A percentile compares a stretch with the other conserved stretches of the same genome.
Conservation (phyloP, 768 basidiomycete genomes). For the Lentinula sp. region DNA sequence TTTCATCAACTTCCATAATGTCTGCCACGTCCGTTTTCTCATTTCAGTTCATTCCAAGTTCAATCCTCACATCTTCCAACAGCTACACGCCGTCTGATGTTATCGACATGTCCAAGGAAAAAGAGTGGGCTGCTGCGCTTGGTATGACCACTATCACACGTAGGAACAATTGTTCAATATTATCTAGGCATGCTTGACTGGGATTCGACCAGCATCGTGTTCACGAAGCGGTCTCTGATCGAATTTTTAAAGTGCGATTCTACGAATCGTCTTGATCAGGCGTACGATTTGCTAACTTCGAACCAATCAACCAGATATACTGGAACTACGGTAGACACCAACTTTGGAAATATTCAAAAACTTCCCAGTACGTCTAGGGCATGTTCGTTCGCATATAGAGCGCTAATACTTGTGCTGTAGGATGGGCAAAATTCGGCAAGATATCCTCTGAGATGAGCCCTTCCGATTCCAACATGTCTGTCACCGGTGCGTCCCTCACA, state of each 20-base stretch:
- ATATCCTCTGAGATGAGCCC: constrained; percentile 13
- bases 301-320: constrained; percentile 44
- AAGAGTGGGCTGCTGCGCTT: constrained; percentile 64
- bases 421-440: constrained; percentile 69
- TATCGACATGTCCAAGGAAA: constrained; percentile 61
- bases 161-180: not conserved
- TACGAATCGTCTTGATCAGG: constrained; percentile 13
- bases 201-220: constrained; percentile 71
- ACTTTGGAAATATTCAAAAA: constrained; percentile 68
- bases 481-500: constrained; percentile 5
- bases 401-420: constrained; percentile 25
- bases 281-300: not conserved
- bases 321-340: constrained; percentile 71
- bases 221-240: constrained; percentile 70
- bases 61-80: not conserved
- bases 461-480: constrained; percentile 7
- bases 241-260: constrained; percentile 64
- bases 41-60: not conserved
- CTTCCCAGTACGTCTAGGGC: constrained; percentile 54
- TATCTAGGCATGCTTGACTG: constrained; percentile 70
- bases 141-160: constrained; percentile 29
- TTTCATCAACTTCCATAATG: constrained; percentile 22
- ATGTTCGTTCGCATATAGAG: not conserved
- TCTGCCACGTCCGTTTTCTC: constrained; percentile 30
- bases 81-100: constrained; percentile 55